Evolutionary conservation across 2,329 filamentous ascomycete species (phyloP).

Genomic region (Fusarium globosum): DNA sequence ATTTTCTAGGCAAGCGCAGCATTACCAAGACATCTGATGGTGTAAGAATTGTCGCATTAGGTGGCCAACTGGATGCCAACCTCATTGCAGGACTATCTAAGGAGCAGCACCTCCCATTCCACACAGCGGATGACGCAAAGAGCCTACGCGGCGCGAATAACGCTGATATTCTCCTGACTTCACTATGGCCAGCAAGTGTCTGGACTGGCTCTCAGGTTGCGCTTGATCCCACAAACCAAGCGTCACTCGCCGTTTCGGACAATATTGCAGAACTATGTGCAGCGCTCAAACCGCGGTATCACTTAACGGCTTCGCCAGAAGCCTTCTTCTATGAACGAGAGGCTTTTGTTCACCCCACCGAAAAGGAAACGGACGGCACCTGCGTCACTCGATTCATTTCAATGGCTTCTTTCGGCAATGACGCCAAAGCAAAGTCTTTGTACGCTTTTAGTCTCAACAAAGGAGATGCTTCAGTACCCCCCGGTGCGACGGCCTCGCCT

Average conservation of each 20-base stretch:
- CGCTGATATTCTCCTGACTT: slow-evolving; percentile 88
- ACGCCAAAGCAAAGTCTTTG: slow-evolving; percentile 80
- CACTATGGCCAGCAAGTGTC: slow-evolving; percentile 83
- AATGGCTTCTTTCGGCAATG: slow-evolving; percentile 81
- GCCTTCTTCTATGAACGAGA: slow-evolving; percentile 88
- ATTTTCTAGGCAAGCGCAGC: slow-evolving; percentile 87
- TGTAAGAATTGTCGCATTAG: slow-evolving; percentile 86
- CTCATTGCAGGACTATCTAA: slow-evolving; percentile 72
- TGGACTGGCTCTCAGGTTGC: slow-evolving; percentile 73
- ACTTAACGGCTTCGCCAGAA: slow-evolving; percentile 76
- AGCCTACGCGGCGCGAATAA: slow-evolving; percentile 78
- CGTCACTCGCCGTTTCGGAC: slow-evolving; percentile 65
- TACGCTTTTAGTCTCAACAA: slow-evolving; percentile 82
- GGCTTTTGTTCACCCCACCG: slow-evolving; percentile 80
- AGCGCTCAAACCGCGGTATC: slow-evolving; percentile 88
- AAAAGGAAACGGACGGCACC: slow-evolving; percentile 60
- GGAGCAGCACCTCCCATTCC: slow-evolving; percentile 80
- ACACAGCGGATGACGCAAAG: slow-evolving; percentile 81
- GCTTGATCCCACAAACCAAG: slow-evolving; percentile 64
- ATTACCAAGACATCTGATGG: slow-evolving; percentile 91
- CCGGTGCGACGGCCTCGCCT: slow-evolving; percentile 80
- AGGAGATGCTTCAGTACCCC: slow-evolving; percentile 71
- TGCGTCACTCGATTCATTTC: slow-evolving; percentile 90
- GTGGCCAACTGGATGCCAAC: slow-evolving; percentile 75
- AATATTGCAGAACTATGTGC: slow-evolving; percentile 83